Evolutionary conservation across 2,329 filamentous ascomycete species (phyloP), one percentile per base, ranked within the genome.

Genomic region (Bisporella sp.): DNA sequence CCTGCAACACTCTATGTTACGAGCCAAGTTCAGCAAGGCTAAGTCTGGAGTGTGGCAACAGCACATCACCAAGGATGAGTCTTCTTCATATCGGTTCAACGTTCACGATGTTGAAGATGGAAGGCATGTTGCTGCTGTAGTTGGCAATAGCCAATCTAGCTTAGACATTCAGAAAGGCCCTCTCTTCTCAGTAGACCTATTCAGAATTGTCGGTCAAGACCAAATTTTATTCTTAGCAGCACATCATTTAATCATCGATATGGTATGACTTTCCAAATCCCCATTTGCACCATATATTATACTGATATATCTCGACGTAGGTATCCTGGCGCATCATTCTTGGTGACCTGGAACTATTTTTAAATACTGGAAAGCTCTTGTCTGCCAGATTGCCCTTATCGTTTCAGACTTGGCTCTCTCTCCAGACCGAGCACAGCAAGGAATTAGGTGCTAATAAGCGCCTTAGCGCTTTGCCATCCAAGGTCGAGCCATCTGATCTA

Each of bases 241-340:
- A 6, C 54, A 57, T 33, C 55, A 57, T 33, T 31, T 55, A 6
- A 51, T 57, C 28, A 63, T 67, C 46, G 65, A 68, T 41, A 46
- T 68, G 12, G 66, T 37, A 37, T 37, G 35, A 9, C n/a, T 37
- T 37, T 21, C 21, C 21, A 3, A 21, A 37, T 37, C 35, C n/a
- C 35, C 35, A 9, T 8, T 37, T 37, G 8, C 8, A 37, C 4
- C 35, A 37, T 21, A 37, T 37, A n/a, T n/a, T 37, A n/a, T n/a
- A 8, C 8, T n/a, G 8, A 37, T 9, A 37, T 37, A 9, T 9
- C 8, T 9, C 8, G 35, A 8, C n/a, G 35, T n/a, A 37, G 35
- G n/a, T 68, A 21, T 63, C 64, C 5, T 69, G 66, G 66, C 56
- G 66, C 21, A 52, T 69, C 8, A 52, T 69, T 12, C 55, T 68